These are phyloP conservation scores for Nemania bipapillata DNA, from an alignment of 2,329 filamentous ascomycete genomes.

Conservation along the genomic window DNA sequence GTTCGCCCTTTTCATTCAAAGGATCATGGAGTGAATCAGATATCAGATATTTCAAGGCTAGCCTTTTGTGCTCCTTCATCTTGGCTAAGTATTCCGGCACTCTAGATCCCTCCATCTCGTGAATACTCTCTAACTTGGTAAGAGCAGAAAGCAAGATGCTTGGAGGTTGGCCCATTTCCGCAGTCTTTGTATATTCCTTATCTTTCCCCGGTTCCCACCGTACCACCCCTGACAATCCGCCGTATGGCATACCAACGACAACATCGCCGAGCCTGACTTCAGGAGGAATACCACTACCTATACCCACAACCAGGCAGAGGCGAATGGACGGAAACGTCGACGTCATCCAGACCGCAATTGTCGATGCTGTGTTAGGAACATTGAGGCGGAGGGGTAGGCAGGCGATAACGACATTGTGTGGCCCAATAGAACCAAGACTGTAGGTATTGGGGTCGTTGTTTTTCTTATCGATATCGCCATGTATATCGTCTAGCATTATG, in stretches of 20 bases:
- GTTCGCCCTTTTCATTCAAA: not conserved
- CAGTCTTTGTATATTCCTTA: not conserved
- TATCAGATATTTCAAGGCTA: not conserved
- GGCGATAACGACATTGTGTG: constrained; percentile 43
- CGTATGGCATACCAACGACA: constrained; percentile 40
- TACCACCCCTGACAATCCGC: constrained; percentile 40
- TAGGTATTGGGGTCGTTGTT: constrained; percentile 38
- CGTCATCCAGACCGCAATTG: constrained; percentile 49
- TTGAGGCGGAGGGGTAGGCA: constrained; percentile 44
- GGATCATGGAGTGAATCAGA: not conserved
- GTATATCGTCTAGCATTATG: constrained; percentile 14
- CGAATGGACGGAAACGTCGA: constrained; percentile 51
- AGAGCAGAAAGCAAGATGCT: not conserved
- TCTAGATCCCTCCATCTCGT: not conserved
- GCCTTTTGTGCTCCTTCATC: not conserved
- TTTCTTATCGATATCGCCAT: not conserved
- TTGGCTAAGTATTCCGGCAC: not conserved
- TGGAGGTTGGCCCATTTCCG: not conserved
- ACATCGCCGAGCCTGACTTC: constrained; percentile 45
- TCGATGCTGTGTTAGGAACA: constrained; percentile 51
- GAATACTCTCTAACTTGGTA: not conserved
- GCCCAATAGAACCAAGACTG: constrained; percentile 39
- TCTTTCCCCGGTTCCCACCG: constrained; percentile 36
- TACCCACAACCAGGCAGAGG: constrained; percentile 58
- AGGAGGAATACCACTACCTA: constrained; percentile 50